Base-by-base conservation (phyloP, 2,329 filamentous ascomycete species). In the Aspergillus transmontanensis region DNA sequence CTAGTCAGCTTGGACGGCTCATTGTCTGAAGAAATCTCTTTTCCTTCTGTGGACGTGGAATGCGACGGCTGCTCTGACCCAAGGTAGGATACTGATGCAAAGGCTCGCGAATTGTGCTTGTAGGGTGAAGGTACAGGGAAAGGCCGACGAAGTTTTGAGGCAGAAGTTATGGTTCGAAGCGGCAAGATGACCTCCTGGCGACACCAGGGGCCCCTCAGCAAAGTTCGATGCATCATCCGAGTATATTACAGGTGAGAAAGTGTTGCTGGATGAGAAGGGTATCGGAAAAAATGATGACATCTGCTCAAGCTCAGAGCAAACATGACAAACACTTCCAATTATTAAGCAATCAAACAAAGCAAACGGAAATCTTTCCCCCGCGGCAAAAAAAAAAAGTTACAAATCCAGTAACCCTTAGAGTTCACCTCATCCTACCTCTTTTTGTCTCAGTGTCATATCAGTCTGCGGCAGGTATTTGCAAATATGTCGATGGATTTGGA, bases 401-500 rank as follows among this genome's bases (percentile, higher is more conserved):
- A 69, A 72, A 69, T 65, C 64, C 50, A 64, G 45, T 21, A 26
- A 21, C 30, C 16, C 10, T 12, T 23, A 55, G n/a, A 16, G 34
- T 51, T 53, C 26, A 26, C 14, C 6, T 55, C 51, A 55, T 41
- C 51, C 14, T 28, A 48, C 11, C n/a, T 48, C 21, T 48, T 28
- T 26, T n/a, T 21, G 10, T 51, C 21, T n/a, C 30, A 10, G 10
- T 51, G 11, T 51, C 34, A 39, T 14, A 55, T 12, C 32, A 21
- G 28, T 32, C 30, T 39, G 10, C 34, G 32, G 34, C 32, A 55
- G 32, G 19, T 39, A 39, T 39, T 39, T 14, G 51, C 51, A 55
- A 74, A 69, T 32, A 75, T 75, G 73, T 75, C 73, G 68, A 87
- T 87, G 86, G 86, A 88, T 73, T 66, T 87, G 65, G 86, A 87